Evolutionary conservation across 306 rosid species (phyloP).

Genomic region (Cotoneaster glaucophyllus): DNA sequence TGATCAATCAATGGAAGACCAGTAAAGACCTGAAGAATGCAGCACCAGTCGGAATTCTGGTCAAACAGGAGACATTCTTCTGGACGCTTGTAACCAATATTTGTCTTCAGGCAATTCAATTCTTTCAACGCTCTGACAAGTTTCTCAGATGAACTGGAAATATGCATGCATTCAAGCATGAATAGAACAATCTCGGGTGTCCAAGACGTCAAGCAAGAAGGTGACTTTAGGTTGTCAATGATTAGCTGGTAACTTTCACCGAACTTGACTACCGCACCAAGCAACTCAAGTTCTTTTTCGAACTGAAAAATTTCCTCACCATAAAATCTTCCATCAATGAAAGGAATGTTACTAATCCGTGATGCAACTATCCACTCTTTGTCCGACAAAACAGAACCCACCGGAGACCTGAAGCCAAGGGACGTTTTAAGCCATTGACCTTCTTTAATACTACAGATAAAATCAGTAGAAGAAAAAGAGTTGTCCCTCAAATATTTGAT

Average conservation of each 20-base stretch:
- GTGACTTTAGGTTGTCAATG: constrained; percentile 39
- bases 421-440: constrained; percentile 54
- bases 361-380: constrained; percentile 48
- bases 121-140: constrained; percentile 21
- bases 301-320: constrained; percentile 42
- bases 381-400: constrained; percentile 46
- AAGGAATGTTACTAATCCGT: constrained; percentile 56
- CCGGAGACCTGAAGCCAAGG: constrained; percentile 50
- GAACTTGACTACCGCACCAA: constrained; percentile 50
- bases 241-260: constrained; percentile 28
- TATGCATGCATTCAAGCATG: constrained; percentile 30
- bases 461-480: constrained; percentile 16
- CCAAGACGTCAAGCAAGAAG: constrained; percentile 25
- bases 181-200: constrained; percentile 44
- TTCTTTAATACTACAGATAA: constrained; percentile 34
- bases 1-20: constrained; percentile 48
- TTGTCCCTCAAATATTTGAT: constrained; percentile 37
- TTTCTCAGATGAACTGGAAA: neutral
- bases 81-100: constrained; percentile 43
- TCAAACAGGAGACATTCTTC: constrained; percentile 40
- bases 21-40: constrained; percentile 48
- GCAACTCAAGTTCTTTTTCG: constrained; percentile 45
- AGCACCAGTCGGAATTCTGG: constrained; percentile 34
- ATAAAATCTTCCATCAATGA: constrained; percentile 38
- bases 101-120: constrained; percentile 49